A percentile compares a stretch with the other conserved stretches of the same genome.
phyloP scores from a whole-genome alignment of 2,329 filamentous ascomycete species.

The Orbilia ellipsospora region DNA sequence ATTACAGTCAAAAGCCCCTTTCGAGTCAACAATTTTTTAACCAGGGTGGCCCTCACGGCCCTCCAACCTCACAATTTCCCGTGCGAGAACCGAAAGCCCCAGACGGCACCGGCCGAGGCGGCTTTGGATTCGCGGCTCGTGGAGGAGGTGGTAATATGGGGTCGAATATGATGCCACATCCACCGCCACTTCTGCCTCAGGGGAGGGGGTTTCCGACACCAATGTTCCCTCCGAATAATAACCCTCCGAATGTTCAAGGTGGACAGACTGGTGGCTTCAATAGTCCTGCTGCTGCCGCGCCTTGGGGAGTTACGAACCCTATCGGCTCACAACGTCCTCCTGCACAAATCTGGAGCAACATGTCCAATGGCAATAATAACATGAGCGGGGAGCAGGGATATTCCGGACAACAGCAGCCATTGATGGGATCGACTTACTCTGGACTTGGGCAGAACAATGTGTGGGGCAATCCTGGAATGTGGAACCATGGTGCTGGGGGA shows the following conservation, averaged over 20 bases:
- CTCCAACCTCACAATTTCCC: constrained; percentile 27
- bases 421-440: constrained; percentile 37
- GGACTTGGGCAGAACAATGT: constrained; percentile 51
- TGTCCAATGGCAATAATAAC: constrained; percentile 26
- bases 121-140: constrained; percentile 42
- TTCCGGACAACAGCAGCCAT: constrained; percentile 34
- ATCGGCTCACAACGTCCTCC: constrained; percentile 36
- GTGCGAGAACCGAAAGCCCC: constrained; percentile 47
- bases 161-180: constrained; percentile 17
- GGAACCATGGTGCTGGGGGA: constrained; percentile 28
- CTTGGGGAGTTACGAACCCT: constrained; percentile 49
- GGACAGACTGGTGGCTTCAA: constrained; percentile 42
- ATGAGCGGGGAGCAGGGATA: constrained; percentile 38
- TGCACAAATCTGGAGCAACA: constrained; percentile 41
- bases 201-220: constrained; percentile 35
- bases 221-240: constrained; percentile 39
- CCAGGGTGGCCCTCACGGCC: constrained; percentile 28
- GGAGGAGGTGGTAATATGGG: constrained; percentile 17
- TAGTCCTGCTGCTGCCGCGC: constrained; percentile 49
- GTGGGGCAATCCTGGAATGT: constrained; percentile 43
- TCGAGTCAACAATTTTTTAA: constrained; percentile 35
- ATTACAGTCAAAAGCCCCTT: constrained; percentile 47
- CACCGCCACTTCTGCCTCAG: constrained; percentile 20
- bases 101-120: constrained; percentile 45
- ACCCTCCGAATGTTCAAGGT: constrained; percentile 27